These are phyloP conservation scores for Tuber brumale DNA, from an alignment of 495 filamentous ascomycete genomes.

Conservation along the genomic window DNA sequence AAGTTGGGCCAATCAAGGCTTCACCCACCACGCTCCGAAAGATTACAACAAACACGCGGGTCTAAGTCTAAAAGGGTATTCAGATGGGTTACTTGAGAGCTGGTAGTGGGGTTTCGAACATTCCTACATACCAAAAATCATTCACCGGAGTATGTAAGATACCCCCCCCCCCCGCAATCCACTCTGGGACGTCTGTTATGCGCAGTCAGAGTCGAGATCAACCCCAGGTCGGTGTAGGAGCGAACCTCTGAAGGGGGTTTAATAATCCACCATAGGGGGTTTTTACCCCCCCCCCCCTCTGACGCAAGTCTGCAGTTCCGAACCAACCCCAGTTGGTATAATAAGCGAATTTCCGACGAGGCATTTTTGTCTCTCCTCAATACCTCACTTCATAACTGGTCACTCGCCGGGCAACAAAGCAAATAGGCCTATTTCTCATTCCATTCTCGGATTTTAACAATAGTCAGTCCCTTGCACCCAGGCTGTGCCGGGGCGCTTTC, in stretches of 20 bases:
- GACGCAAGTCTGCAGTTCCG: neutral
- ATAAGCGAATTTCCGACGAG: neutral
- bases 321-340: neutral
- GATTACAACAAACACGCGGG: neutral
- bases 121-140: neutral
- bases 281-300: neutral
- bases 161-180: neutral
- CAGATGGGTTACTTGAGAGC: neutral
- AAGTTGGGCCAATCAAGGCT: neutral
- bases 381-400: neutral
- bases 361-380: neutral
- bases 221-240: neutral
- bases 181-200: neutral
- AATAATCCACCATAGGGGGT: neutral
- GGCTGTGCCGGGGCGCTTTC: neutral
- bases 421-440: neutral
- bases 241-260: neutral
- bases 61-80: neutral
- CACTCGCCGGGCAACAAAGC: neutral
- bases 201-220: neutral
- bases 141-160: neutral
- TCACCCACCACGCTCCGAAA: neutral
- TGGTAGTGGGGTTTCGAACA: neutral
- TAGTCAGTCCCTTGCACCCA: neutral
- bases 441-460: neutral